phyloP scores from a whole-genome alignment of 768 basidiomycete genomes.

The Russula dissimulans region DNA sequence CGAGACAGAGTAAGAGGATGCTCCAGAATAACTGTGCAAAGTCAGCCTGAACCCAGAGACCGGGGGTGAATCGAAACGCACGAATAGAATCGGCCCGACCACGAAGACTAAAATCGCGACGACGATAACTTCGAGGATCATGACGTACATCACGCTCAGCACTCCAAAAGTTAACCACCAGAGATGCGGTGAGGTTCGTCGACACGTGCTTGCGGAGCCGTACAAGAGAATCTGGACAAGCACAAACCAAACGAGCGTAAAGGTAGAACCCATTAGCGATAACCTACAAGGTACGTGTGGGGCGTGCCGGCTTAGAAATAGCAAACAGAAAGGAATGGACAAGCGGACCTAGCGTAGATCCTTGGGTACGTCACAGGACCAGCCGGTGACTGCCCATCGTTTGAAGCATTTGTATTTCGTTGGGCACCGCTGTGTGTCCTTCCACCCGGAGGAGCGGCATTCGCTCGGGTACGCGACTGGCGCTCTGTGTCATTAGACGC shows the following conservation, averaged over 20 bases:
- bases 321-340: not conserved
- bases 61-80: slow-evolving; percentile 30
- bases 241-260: slow-evolving; percentile 77
- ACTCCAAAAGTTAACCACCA: slow-evolving; percentile 86
- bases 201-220: slow-evolving; percentile 65
- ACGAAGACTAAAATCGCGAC: slow-evolving; percentile 72
- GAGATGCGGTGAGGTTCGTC: slow-evolving; percentile 63
- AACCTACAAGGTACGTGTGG: slow-evolving; percentile 31
- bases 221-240: slow-evolving; percentile 74
- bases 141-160: slow-evolving; percentile 69
- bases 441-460: not conserved
- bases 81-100: slow-evolving; percentile 69
- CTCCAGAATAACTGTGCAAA: slow-evolving; percentile 59
- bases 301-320: not conserved
- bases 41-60: not conserved
- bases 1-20: slow-evolving; percentile 67
- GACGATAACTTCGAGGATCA: slow-evolving; percentile 60
- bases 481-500: not conserved
- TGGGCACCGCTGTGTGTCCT: not conserved
- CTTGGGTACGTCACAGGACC: slow-evolving; percentile 11
- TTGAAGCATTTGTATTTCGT: not conserved
- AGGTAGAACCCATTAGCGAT: slow-evolving; percentile 53
- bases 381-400: not conserved
- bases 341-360: slow-evolving; percentile 15
- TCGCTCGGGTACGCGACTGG: not conserved